phyloP scores from a whole-genome alignment of 441 rosid genomes.

The Pelargonium citronellum region DNA sequence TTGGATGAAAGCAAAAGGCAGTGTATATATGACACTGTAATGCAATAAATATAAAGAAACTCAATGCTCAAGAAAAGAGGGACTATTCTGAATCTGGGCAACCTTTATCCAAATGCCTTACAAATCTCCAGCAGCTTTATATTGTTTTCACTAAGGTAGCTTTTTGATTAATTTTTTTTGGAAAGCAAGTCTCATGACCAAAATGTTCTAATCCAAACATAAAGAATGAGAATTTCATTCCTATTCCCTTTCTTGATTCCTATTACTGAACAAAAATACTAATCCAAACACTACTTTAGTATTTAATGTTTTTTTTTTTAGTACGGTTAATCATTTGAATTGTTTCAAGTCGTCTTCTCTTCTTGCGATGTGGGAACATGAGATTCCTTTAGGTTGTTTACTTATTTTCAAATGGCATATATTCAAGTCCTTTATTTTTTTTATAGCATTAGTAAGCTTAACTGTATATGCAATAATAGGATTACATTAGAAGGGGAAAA shows the following conservation, averaged over 20 bases:
- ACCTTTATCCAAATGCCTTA: not conserved
- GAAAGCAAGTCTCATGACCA: no score
- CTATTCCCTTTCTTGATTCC: no score
- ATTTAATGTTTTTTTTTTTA: not conserved
- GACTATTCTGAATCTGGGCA: not conserved
- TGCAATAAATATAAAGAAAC: not conserved
- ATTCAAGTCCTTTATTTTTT: not conserved
- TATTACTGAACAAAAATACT: no score
- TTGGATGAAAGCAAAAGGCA: not conserved
- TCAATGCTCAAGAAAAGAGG: not conserved
- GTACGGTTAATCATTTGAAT: not conserved
- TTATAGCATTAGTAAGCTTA: not conserved
- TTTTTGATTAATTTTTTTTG: no score
- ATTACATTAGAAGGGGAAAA: not conserved
- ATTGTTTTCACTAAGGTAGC: not conserved
- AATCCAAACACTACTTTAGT: no score
- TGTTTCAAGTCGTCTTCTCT: not conserved
- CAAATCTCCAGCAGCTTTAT: not conserved
- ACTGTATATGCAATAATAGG: not conserved
- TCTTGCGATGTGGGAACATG: not conserved
- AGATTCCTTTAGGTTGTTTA: not conserved
- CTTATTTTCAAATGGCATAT: not conserved
- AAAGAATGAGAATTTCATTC: no score
- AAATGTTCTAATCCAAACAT: not conserved
- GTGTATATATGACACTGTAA: not conserved